phyloP scores from a whole-genome alignment of 1,284 basidiomycete species.

The Cystobasidium sp. region DNA sequence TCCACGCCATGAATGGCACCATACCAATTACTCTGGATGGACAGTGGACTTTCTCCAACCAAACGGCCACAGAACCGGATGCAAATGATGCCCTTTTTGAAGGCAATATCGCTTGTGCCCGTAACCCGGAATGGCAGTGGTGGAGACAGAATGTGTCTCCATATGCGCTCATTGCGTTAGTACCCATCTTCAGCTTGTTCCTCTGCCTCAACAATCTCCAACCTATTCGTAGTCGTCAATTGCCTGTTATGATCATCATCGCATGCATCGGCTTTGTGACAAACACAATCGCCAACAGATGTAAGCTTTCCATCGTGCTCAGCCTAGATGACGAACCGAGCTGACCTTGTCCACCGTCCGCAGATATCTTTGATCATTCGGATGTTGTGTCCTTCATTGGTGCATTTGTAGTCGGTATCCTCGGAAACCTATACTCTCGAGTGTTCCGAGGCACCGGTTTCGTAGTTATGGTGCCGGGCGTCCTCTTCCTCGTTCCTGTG shows the following conservation, averaged over 20 bases:
- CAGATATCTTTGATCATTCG: constrained; percentile 47
- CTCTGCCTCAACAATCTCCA: constrained; percentile 77
- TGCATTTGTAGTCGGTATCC: constrained; percentile 48
- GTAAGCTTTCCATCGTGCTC: constrained; percentile 12
- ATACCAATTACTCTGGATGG: constrained; percentile 62
- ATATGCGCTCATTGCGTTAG: constrained; percentile 76
- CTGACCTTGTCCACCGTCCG: background rate
- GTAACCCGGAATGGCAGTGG: constrained; percentile 70
- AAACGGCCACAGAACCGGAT: constrained; percentile 55
- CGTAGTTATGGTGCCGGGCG: constrained; percentile 84
- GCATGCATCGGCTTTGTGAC: constrained; percentile 71
- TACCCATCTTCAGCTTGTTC: constrained; percentile 76
- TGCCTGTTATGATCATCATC: constrained; percentile 82
- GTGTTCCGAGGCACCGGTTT: constrained; percentile 85
- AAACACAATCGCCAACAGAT: constrained; percentile 59
- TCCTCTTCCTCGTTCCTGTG: constrained; percentile 75
- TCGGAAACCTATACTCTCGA: constrained; percentile 52
- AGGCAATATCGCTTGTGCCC: constrained; percentile 65
- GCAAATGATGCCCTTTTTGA: constrained; percentile 50
- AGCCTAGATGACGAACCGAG: background rate
- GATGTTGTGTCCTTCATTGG: constrained; percentile 52
- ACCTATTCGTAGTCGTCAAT: constrained; percentile 70
- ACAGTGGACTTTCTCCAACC: constrained; percentile 72
- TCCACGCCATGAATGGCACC: constrained; percentile 55
- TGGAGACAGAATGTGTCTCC: constrained; percentile 75